Base-by-base conservation (phyloP, 2,329 filamentous ascomycete species). In the Coniochaeta sp. region DNA sequence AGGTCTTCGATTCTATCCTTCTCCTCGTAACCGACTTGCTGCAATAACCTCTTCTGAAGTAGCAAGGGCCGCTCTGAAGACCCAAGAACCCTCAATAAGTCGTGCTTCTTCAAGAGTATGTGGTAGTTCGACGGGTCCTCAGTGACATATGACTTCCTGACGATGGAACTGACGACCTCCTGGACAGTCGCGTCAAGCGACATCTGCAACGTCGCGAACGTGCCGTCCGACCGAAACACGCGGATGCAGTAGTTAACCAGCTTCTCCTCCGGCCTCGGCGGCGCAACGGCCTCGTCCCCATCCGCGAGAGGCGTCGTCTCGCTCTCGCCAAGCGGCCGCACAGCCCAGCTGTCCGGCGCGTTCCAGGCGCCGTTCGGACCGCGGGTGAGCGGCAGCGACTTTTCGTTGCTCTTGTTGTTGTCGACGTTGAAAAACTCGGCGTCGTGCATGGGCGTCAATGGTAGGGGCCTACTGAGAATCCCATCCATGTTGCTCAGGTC, bases 341-440 rank as follows among this genome's bases (percentile, higher is more conserved):
- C 92, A 49, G 89, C 91, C 94, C 94, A 99, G 65, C 91, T 96
- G 67, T 97, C 92, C 1, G 94, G 92, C 3, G 91, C 91, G 66
- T 95, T 89, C 92, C 92, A 99, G 3, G 82, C 82, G 1, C 85
- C 83, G 51, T 74, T 74, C 3, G 71, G 70, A 2, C 67, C 66
- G 7, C 38, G 38, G 20, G 18, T 42, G 20, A 42, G 22, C 5
- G 38, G 38, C 12, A 42, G 20, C n/a, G n/a, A n/a, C n/a, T n/a
- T n/a, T n/a, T n/a, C n/a, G n/a, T n/a, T n/a, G n/a, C n/a, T n/a
- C 45, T 63, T 69, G 22, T 80, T 75, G 27, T 68, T 65, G 31
- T 79, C 75, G 26, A 71, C 56, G 16, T 65, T 67, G 53, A 78
- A 68, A 51, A 77, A 76, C 56, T 73, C 68, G 58, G 76, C 75